Evolutionary conservation across 2,329 filamentous ascomycete genomes (phyloP), one percentile per base, ranked within the genome.

Genomic region (Simplicillium sp.): DNA sequence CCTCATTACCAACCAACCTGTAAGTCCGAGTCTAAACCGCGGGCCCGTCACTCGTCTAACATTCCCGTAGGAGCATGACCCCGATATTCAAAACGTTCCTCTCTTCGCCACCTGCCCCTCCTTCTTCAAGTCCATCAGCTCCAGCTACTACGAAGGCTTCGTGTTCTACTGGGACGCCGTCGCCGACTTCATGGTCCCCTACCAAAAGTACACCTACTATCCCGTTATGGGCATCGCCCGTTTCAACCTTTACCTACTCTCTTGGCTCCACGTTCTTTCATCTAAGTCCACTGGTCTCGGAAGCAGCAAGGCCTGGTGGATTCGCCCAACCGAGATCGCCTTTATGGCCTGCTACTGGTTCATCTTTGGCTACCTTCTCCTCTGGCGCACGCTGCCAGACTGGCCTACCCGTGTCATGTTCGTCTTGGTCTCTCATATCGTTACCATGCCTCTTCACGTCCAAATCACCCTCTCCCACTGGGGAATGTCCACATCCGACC

Each of bases 391-490:
- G 4, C 69, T 86, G 34, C 79, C 80, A 2, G 73, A 66, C 39
- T 75, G 67, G 63, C 65, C 65, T 43, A 66, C 66, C 16, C 77
- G 80, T 17, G 63, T 84, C 43, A 56, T 62, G 38, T 86, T 81
- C 48, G 70, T 84, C 2, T 59, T 84, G 33, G 63, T 84, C 40
- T 77, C 72, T 20, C 80, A 85, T 57, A 69, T 78, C 37, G 59
- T 80, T 53, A 81, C 80, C 25, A 77, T 80, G 68, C 79, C 80
- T 1, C 68, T 85, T 16, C 82, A 86, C 54, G 69, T 84, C 2
- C 82, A 85, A 50, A 84, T 86, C 56, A 84, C 80, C 0, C 71
- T 85, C 8, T 80, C 75, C 1, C 82, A 86, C 60, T 85, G 81
- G 67, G 81, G 76, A 44, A 86, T 84, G 80, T 77, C 75, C 17